These are phyloP conservation scores for Annulohypoxylon nitens DNA, from an alignment of 495 filamentous ascomycete species.

Conservation along the genomic window DNA sequence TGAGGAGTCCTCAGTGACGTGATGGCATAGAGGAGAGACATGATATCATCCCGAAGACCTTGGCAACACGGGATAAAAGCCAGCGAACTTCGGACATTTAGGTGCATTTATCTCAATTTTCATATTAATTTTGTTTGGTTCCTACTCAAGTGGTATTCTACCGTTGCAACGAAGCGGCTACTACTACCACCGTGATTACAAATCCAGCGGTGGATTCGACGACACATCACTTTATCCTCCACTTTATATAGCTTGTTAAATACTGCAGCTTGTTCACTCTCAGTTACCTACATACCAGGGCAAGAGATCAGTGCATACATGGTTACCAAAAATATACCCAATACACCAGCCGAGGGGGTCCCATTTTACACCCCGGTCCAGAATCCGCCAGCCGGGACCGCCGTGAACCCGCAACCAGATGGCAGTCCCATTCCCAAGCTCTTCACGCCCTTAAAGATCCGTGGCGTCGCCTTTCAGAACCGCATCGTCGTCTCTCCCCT, in stretches of 20 bases:
- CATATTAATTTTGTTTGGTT: too few species aligned
- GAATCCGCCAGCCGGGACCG: constrained; percentile 73
- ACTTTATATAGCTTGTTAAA: too few species aligned
- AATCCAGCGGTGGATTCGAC: too few species aligned
- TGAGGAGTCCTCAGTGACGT: too few species aligned
- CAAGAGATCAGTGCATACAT: constrained; percentile 11
- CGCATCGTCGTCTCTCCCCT: constrained; percentile 72
- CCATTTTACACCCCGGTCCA: constrained; percentile 79
- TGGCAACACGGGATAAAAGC: background rate
- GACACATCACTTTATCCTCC: too few species aligned
- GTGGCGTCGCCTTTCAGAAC: constrained; percentile 72
- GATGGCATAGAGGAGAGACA: background rate
- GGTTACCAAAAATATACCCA: constrained; percentile 47
- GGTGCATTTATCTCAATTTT: too few species aligned
- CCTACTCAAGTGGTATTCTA: too few species aligned
- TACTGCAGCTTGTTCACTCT: background rate
- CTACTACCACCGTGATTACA: too few species aligned
- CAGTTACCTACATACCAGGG: background rate
- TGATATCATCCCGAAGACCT: background rate
- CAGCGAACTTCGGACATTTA: too few species aligned
- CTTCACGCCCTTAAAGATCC: constrained; percentile 73
- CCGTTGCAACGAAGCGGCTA: too few species aligned
- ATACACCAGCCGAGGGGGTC: constrained; percentile 64
- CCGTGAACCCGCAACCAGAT: constrained; percentile 69
- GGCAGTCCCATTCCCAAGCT: constrained; percentile 72